Evolutionary conservation across 768 basidiomycete species (phyloP), one percentile per base, ranked within the genome.

Genomic region (Sporobolomyces roseus): DNA sequence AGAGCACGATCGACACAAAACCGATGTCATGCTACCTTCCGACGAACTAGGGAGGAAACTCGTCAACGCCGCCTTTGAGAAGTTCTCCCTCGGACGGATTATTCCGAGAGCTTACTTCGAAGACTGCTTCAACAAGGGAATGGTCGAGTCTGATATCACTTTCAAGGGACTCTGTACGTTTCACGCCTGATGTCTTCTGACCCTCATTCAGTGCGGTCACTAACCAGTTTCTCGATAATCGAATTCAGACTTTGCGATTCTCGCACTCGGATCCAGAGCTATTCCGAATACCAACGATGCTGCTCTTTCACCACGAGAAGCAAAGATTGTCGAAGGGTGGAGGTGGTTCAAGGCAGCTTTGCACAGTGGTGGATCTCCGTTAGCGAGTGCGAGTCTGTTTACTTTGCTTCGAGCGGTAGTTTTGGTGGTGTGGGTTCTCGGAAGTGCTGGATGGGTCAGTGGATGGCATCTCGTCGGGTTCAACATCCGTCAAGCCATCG

Each of bases 41-140:
- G 86, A 87, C 65, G 82, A 92, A 51, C 79, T 84, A 19, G 49
- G 67, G 12, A 50, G 72, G 0, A 36, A 21, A 36, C 81, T 93
- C 45, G 78, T 90, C 43, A 82, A 86, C 41, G 78, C 85, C 30
- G 91, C 87, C 74, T 94, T 93, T 75, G 66, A 68, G 1, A 70
- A 83, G 38, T 62, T 82, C 65, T 88, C 82, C n/a, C 80, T 83
- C 61, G 74, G 84, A 0, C 89, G 90, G 1, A 81, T 93, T 5
- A 80, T 94, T 7, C 90, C 92, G 73, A 83, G 85, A 5, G 85
- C 85, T 0, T 84, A 84, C 7, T 90, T 93, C 71, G 82, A 86
- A 45, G 79, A 80, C 29, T 79, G 81, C 23, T 87, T 29, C 73
- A 71, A 2, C 81, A 83, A 6, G 83, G 83, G 0, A n/a, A 73